phyloP scores from a whole-genome alignment of 352 stramenopile species.

The Pythium utonaiense region DNA sequence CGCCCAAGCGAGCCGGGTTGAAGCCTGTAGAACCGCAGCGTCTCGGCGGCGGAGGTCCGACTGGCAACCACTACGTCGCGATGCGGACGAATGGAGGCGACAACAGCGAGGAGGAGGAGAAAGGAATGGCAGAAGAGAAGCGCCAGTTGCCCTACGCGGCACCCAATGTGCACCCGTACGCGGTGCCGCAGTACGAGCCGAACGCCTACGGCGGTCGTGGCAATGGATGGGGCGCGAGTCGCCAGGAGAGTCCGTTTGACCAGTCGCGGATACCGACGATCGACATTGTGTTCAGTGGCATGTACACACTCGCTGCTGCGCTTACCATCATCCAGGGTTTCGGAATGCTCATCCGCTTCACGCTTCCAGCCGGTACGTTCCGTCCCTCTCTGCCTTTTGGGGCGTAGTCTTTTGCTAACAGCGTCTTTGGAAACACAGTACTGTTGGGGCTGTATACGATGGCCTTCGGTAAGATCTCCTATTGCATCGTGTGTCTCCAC shows the following conservation, averaged over 20 bases:
- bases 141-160: conserved; percentile 56
- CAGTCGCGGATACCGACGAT: conserved; percentile 48
- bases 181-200: conserved; percentile 73
- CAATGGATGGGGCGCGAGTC: conserved; percentile 31
- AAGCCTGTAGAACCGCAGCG: conserved; percentile 21
- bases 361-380: conserved; percentile 45
- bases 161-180: conserved; percentile 79
- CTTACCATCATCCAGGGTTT: conserved; percentile 85
- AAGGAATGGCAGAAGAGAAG: conserved; percentile 27
- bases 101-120: conserved; percentile 56
- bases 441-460: conserved; percentile 80
- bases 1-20: conserved; percentile 20
- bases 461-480: conserved; percentile 54
- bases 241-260: conserved; percentile 38
- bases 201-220: conserved; percentile 43
- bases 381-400: neutral
- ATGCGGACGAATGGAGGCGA: conserved; percentile 28
- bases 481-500: too few relatives aligned
- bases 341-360: conserved; percentile 79
- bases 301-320: conserved; percentile 82
- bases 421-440: conserved; percentile 33
- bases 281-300: conserved; percentile 80
- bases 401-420: too few relatives aligned
- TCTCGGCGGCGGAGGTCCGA: conserved; percentile 2
- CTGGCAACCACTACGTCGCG: conserved; percentile 33